A percentile compares a stretch with the other conserved stretches of the same genome.
phyloP scores from a whole-genome alignment of 2,329 filamentous ascomycete genomes.

The Hypoxylon sp. region DNA sequence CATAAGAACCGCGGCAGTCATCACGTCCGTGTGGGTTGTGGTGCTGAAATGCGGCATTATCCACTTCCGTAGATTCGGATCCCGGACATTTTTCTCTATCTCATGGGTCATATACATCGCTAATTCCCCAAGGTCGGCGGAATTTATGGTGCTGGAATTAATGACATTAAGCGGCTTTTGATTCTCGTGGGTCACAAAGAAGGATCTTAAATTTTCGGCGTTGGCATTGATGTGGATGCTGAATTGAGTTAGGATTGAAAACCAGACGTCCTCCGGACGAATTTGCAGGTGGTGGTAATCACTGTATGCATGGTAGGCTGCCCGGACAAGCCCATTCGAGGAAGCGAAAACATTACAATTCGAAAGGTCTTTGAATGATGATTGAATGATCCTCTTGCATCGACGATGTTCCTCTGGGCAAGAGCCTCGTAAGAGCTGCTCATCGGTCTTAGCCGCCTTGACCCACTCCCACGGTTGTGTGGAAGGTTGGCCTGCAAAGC shows the following conservation, averaged over 20 bases:
- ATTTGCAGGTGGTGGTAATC: conserved; percentile 61
- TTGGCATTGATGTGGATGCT: conserved; percentile 63
- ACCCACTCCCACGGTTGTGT: background rate
- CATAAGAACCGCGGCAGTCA: conserved; percentile 63
- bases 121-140: conserved; percentile 5
- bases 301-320: conserved; percentile 3
- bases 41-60: conserved; percentile 68
- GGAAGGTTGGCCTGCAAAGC: background rate
- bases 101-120: conserved; percentile 54
- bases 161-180: conserved; percentile 48
- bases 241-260: conserved; percentile 65
- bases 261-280: conserved; percentile 68
- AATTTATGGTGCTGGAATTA: background rate
- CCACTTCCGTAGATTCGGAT: conserved; percentile 61
- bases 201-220: conserved; percentile 59
- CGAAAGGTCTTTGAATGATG: background rate
- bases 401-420: background rate
- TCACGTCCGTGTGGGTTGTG: conserved; percentile 61
- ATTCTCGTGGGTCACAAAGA: conserved; percentile 61
- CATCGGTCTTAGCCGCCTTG: background rate
- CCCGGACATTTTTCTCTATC: conserved; percentile 60
- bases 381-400: background rate
- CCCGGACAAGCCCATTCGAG: conserved; percentile 8
- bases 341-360: background rate
- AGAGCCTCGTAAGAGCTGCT: background rate